phyloP scores from a whole-genome alignment of 2,329 filamentous ascomycete species.

The Penicillium glabrum region DNA sequence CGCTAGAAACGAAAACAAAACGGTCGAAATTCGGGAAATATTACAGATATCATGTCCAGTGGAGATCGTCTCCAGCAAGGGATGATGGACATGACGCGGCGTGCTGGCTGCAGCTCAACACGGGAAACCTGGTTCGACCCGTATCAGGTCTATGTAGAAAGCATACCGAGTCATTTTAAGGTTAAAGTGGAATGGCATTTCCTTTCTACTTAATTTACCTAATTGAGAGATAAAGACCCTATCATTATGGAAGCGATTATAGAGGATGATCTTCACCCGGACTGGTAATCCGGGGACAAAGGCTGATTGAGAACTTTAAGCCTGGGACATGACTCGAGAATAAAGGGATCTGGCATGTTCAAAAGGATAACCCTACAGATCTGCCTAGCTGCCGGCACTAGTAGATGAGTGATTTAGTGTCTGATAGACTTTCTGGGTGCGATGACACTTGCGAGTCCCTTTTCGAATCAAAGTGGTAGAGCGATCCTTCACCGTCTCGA shows the following conservation, averaged over 20 bases:
- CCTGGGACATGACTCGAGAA: not conserved
- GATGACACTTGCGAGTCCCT: conserved; percentile 1
- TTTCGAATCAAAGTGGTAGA: not conserved
- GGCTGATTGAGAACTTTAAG: not conserved
- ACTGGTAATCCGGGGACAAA: not conserved
- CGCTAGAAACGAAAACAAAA: not conserved
- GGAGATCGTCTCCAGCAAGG: conserved; percentile 14
- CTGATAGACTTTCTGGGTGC: conserved; percentile 12
- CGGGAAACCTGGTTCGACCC: conserved; percentile 2
- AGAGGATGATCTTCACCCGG: not conserved
- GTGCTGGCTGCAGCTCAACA: conserved; percentile 3
- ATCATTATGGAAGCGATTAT: not conserved
- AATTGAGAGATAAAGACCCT: not conserved
- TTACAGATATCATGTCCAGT: conserved; percentile 1
- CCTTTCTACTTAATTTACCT: not conserved
- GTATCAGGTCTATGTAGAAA: not conserved
- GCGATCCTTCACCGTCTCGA: not conserved
- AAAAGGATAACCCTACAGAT: not conserved
- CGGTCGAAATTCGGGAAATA: conserved; percentile 3
- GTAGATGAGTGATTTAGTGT: conserved; percentile 10
- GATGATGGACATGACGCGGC: conserved; percentile 18
- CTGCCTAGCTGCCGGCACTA: conserved; percentile 6
- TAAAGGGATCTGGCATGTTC: not conserved
- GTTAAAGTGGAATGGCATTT: not conserved
- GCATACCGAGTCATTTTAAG: not conserved